Base-by-base conservation (phyloP, 768 basidiomycete species). In the Bullera alba region DNA sequence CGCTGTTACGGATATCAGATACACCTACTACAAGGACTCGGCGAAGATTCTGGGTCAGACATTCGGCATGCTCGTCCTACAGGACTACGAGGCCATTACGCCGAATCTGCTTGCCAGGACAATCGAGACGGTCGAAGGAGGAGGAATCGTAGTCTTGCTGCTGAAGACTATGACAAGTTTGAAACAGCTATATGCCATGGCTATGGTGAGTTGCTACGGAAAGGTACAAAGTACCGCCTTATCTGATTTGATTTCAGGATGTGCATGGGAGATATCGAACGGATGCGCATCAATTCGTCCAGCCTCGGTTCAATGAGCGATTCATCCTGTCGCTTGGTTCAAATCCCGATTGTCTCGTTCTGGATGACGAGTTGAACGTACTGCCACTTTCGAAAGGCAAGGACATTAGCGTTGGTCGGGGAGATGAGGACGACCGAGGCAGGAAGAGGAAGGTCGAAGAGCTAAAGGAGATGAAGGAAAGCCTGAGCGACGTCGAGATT, bases 361-460 rank as follows among this genome's bases (percentile, higher is more conserved):
- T 99, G 43, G 95, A 99, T 66, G 95, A 99, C 65, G 95, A 99
- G 72, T 81, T 99, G 37, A 97, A 97, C 68, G 92, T 97, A 12
- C 81, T 99, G 5, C 95, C 95, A 3, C 83, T 99, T 19, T 96
- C 92, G 3, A 84, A 83, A 25, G 93, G 87, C 34, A 97, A 97
- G 74, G 87, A 96, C 67, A 93, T 97, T 63, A 75, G 76, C 1
- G 81, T 85, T 0, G 70, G 89, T 35, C 76, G 79, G 48, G 77
- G 78, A 16, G 76, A 73, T 38, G 68, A 63, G 26, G 67, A 73
- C 41, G 69, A 69, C 35, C 69, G 72, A 12, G 77, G 78, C 7
- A 80, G 61, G 44, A 80, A 71, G 22, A 76, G 79, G 59, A 82
- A 84, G 46, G 71, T 75, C 1, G 85, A 87, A 50, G 70, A 72